Evolutionary conservation across 2,329 filamentous ascomycete species (phyloP).

Genomic region (Aspergillus pseudoglaucus): DNA sequence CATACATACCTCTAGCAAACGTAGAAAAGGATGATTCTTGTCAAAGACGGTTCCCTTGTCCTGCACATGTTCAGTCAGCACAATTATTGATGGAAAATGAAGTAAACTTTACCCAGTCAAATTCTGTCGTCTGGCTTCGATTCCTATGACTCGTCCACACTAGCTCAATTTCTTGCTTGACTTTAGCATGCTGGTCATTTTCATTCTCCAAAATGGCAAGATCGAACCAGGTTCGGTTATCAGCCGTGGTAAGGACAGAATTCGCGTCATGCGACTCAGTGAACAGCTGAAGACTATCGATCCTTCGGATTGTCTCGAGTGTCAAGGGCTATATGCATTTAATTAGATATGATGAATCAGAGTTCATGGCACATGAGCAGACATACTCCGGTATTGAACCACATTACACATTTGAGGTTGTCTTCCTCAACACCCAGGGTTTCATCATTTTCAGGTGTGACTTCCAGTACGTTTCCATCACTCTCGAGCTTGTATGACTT

Average conservation of each 20-base stretch:
- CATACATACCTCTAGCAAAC: neutral
- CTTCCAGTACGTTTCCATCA: too few relatives aligned
- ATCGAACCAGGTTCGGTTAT: slow-evolving; percentile 6
- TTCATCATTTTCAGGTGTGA: too few relatives aligned
- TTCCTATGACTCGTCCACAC: slow-evolving; percentile 6
- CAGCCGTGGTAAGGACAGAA: slow-evolving; percentile 1
- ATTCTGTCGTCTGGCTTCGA: slow-evolving; percentile 1
- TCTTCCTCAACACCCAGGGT: neutral
- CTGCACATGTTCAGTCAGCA: too few relatives aligned
- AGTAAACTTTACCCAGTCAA: slow-evolving; percentile 1
- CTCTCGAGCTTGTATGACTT: neutral
- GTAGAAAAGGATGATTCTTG: neutral
- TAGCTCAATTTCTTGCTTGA: slow-evolving; percentile 2
- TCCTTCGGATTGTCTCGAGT: neutral
- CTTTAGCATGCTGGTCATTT: neutral
- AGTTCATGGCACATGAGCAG: neutral
- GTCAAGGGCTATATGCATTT: neutral
- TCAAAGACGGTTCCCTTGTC: neutral
- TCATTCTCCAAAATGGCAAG: slow-evolving; percentile 5
- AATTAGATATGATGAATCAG: neutral
- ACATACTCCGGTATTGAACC: neutral
- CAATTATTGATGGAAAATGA: too few relatives aligned
- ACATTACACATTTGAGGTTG: neutral
- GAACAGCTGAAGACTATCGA: neutral
- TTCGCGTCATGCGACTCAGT: neutral